Evolutionary conservation across 352 stramenopile genomes (phyloP).

Genomic region (Globisporangium megalacanthum): DNA sequence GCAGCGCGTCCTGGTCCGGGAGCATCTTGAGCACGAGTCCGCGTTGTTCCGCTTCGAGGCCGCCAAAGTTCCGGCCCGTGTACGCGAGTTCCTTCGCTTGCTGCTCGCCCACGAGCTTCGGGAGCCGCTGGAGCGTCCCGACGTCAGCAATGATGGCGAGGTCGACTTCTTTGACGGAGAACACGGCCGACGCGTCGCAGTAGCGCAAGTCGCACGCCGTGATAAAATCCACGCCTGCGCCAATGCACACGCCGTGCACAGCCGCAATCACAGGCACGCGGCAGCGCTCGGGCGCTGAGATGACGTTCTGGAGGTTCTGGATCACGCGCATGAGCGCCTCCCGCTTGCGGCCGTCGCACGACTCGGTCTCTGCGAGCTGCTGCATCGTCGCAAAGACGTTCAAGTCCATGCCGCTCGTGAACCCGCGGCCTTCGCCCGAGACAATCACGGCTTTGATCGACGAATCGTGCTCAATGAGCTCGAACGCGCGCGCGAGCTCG

Average conservation of each 20-base stretch:
- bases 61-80: conserved; percentile 78
- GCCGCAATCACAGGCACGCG: conserved; percentile 82
- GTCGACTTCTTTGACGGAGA: conserved; percentile 87
- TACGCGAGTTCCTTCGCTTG: conserved; percentile 81
- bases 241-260: conserved; percentile 78
- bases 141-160: conserved; percentile 87
- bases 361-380: conserved; percentile 43
- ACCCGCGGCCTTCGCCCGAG: conserved; percentile 69
- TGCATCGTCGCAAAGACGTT: conserved; percentile 80
- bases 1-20: conserved; percentile 50
- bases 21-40: conserved; percentile 76
- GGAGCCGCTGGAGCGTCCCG: conserved; percentile 82
- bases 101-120: conserved; percentile 80
- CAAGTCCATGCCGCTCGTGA: conserved; percentile 89
- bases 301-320: conserved; percentile 73
- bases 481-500: conserved; percentile 66
- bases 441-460: conserved; percentile 74
- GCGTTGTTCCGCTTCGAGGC: conserved; percentile 64
- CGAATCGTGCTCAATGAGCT: conserved; percentile 53
- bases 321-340: conserved; percentile 79
- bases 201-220: conserved; percentile 85
- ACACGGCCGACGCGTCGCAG: conserved; percentile 72
- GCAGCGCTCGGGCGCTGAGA: conserved; percentile 81
- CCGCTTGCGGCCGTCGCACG: conserved; percentile 76
- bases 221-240: conserved; percentile 84